Percentiles rank a stretch among this genome's conserved stretches.
Conservation (phyloP, 1,284 basidiomycete species). For the Agaricales sp. region DNA sequence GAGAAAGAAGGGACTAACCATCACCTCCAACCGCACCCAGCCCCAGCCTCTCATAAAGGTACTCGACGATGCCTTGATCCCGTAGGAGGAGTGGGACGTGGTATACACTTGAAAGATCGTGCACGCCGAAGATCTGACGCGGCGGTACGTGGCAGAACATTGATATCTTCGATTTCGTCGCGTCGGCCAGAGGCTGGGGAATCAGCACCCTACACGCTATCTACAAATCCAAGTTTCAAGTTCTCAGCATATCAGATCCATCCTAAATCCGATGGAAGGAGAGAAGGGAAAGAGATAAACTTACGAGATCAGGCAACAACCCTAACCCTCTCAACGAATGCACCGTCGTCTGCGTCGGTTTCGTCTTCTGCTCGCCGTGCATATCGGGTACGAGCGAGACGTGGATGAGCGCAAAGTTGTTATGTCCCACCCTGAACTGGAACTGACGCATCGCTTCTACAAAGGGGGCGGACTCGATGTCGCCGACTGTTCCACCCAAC, state of each 20-base stretch:
- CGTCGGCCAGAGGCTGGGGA: slow-evolving; percentile 63
- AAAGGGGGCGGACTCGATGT: slow-evolving; percentile 96
- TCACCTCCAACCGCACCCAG: slow-evolving; percentile 49
- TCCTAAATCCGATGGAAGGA: background rate
- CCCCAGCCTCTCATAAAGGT: slow-evolving; percentile 75
- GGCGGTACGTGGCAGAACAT: slow-evolving; percentile 98
- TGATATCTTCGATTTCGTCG: slow-evolving; percentile 92
- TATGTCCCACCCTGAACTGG: slow-evolving; percentile 95
- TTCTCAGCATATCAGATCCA: too few relatives aligned
- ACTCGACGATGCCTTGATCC: slow-evolving; percentile 86
- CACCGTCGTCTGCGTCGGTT: slow-evolving; percentile 96
- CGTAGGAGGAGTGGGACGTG: slow-evolving; percentile 93
- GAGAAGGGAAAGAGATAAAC: slow-evolving; percentile 18
- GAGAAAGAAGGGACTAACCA: background rate
- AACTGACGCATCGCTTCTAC: slow-evolving; percentile 99
- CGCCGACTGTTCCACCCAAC: slow-evolving; percentile 94
- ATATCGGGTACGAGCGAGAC: slow-evolving; percentile 98
- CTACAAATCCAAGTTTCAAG: slow-evolving; percentile 44
- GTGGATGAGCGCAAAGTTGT: slow-evolving; percentile 96
- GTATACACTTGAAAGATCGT: slow-evolving; percentile 95
- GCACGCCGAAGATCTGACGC: slow-evolving; percentile 93
- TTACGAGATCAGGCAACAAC: slow-evolving; percentile 83
- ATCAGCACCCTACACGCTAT: slow-evolving; percentile 86
- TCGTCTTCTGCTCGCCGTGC: slow-evolving; percentile 98
- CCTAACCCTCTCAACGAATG: slow-evolving; percentile 92